Conservation (phyloP, 139 green algal genomes). For the Astrephomene gubernaculifera region DNA sequence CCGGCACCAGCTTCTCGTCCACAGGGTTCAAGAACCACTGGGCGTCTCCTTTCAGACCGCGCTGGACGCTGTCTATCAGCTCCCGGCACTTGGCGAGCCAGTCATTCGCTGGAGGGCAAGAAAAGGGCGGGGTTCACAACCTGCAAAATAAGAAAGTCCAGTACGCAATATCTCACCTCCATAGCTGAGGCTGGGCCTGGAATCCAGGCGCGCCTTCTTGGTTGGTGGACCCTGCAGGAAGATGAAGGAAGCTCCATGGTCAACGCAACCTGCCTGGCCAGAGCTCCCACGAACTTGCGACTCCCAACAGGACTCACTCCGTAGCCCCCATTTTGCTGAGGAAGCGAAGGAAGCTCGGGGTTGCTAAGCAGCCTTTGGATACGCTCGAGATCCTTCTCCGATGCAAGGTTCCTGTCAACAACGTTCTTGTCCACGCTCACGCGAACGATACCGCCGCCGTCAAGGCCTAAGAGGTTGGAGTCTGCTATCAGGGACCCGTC, state of each 20-base stretch:
- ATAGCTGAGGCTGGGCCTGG: conserved; percentile 11
- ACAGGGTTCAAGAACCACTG: conserved; percentile 33
- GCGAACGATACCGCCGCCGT: conserved; percentile 4
- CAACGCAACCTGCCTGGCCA: neutral
- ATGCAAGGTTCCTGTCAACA: conserved; percentile 5
- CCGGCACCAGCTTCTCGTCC: conserved; percentile 12
- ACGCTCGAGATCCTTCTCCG: conserved; percentile 28
- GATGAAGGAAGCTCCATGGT: conserved; percentile 22
- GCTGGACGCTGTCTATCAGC: neutral
- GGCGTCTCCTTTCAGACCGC: conserved; percentile 6
- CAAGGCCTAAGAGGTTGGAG: conserved; percentile 2
- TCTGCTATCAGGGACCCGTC: conserved; percentile 37
- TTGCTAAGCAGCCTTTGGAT: conserved; percentile 32
- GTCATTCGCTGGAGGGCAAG: neutral
- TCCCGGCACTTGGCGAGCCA: conserved; percentile 33
- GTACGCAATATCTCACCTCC: neutral
- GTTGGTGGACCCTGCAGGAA: conserved; percentile 6
- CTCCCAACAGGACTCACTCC: neutral
- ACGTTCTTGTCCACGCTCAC: conserved; percentile 15
- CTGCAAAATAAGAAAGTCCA: neutral
- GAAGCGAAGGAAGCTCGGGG: conserved; percentile 10
- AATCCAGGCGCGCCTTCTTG: conserved; percentile 41
- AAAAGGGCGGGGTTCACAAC: neutral
- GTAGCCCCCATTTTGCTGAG: neutral
- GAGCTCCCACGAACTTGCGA: neutral